Evolutionary conservation across 2,329 filamentous ascomycete species (phyloP).

Genomic region (Exophiala sideris): DNA sequence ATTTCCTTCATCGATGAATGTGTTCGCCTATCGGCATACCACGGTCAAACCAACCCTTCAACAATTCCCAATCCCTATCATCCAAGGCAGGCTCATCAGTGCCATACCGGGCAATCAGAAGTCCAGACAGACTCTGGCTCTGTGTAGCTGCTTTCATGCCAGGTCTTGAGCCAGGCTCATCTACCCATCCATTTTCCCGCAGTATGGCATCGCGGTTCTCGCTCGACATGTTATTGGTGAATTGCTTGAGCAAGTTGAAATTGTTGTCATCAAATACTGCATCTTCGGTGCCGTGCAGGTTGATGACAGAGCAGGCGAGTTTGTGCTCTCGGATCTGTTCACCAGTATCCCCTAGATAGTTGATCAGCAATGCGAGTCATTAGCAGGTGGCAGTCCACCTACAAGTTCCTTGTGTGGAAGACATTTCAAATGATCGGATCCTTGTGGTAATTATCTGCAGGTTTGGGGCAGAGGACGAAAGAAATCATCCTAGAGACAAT

Average conservation of each 20-base stretch:
- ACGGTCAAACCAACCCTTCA: slow-evolving; percentile 17
- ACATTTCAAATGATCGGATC: neutral
- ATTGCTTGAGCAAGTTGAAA: slow-evolving; percentile 18
- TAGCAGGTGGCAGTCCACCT: neutral
- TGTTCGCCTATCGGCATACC: slow-evolving; percentile 18
- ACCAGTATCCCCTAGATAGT: slow-evolving; percentile 17
- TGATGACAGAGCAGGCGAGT: slow-evolving; percentile 22
- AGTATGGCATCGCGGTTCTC: slow-evolving; percentile 16
- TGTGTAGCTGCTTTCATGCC: slow-evolving; percentile 4
- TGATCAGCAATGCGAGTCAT: neutral
- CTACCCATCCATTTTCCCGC: slow-evolving; percentile 9
- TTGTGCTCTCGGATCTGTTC: slow-evolving; percentile 22
- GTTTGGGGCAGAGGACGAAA: no score
- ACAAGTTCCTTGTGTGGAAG: slow-evolving; percentile 2
- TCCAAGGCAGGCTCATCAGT: slow-evolving; percentile 16
- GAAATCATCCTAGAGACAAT: no score
- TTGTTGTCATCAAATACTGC: slow-evolving; percentile 14
- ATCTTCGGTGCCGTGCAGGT: slow-evolving; percentile 20
- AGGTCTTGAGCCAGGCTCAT: slow-evolving; percentile 3
- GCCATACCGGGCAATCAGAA: slow-evolving; percentile 18
- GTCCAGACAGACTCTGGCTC: slow-evolving; percentile 9
- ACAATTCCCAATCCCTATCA: slow-evolving; percentile 19
- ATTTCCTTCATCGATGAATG: slow-evolving; percentile 12
- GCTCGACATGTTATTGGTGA: slow-evolving; percentile 10
- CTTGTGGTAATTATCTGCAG: no score